These are phyloP conservation scores for Pseudocercospora fijiensis DNA, from an alignment of 2,329 filamentous ascomycete species.

Conservation along the genomic window DNA sequence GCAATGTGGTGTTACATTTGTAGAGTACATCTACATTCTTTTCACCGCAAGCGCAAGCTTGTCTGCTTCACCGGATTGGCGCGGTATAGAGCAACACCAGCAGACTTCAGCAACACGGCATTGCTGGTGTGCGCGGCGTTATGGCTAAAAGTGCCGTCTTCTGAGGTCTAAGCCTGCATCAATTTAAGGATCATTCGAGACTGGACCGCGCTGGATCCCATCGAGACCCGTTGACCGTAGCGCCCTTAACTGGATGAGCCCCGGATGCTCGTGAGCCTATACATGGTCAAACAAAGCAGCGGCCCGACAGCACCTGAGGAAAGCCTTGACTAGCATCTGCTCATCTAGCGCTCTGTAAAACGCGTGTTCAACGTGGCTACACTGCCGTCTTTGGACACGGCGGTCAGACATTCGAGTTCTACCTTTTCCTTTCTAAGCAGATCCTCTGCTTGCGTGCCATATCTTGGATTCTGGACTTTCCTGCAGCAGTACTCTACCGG, in stretches of 20 bases:
- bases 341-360: background rate
- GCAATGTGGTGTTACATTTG: background rate
- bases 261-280: background rate
- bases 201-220: background rate
- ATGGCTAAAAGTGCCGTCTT: background rate
- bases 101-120: background rate
- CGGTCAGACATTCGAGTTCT: background rate
- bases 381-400: background rate
- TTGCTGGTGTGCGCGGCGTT: background rate
- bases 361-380: background rate
- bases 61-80: background rate
- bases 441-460: constrained; percentile 3
- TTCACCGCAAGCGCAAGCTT: constrained; percentile 3
- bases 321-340: constrained; percentile 12
- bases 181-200: background rate
- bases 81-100: background rate
- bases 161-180: background rate
- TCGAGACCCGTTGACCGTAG: background rate
- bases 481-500: background rate
- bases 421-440: background rate
- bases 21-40: background rate
- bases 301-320: constrained; percentile 14
- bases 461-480: background rate
- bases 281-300: constrained; percentile 8
- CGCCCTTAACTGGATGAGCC: background rate